Percentiles rank a stretch among this genome's conserved stretches.
Evolutionary conservation across 2,329 filamentous ascomycete species (phyloP).

Genomic region (Xylariaceae sp.): DNA sequence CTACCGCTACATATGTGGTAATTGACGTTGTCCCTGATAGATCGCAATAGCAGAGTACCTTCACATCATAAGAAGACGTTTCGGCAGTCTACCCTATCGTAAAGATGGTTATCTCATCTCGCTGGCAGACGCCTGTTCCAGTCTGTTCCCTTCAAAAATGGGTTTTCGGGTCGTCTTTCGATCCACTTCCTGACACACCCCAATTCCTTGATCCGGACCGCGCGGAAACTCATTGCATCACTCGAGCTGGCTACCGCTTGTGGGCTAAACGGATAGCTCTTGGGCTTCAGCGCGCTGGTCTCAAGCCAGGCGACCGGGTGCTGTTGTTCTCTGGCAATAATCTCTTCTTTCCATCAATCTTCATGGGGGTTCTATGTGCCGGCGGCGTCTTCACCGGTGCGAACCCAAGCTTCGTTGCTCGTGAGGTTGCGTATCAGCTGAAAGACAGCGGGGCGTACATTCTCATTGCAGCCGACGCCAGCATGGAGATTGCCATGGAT

Average conservation of each 20-base stretch:
- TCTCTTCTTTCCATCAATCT: slow-evolving; percentile 66
- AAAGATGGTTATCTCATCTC: slow-evolving; percentile 45
- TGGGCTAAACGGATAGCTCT: slow-evolving; percentile 70
- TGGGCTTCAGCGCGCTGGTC: slow-evolving; percentile 60
- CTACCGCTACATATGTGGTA: too few relatives aligned
- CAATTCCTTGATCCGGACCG: slow-evolving; percentile 61
- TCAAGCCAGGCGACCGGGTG: slow-evolving; percentile 65
- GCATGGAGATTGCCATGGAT: slow-evolving; percentile 60
- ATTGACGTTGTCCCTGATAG: too few relatives aligned
- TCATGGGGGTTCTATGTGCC: slow-evolving; percentile 72
- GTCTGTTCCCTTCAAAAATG: slow-evolving; percentile 51
- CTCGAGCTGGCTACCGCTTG: slow-evolving; percentile 59
- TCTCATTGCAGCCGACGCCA: slow-evolving; percentile 59
- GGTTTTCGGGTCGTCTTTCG: slow-evolving; percentile 49
- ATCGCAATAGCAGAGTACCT: too few relatives aligned
- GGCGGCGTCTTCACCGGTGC: slow-evolving; percentile 75
- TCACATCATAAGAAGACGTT: not conserved
- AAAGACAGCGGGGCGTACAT: slow-evolving; percentile 65
- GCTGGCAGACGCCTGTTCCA: slow-evolving; percentile 43
- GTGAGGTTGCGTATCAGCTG: slow-evolving; percentile 73
- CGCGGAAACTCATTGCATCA: slow-evolving; percentile 65
- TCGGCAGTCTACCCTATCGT: not conserved
- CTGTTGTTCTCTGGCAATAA: slow-evolving; percentile 71
- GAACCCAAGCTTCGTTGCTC: slow-evolving; percentile 64
- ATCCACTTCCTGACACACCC: slow-evolving; percentile 39